Conservation (phyloP, 2,329 filamentous ascomycete genomes). For the Talaromyces amestolkiae region DNA sequence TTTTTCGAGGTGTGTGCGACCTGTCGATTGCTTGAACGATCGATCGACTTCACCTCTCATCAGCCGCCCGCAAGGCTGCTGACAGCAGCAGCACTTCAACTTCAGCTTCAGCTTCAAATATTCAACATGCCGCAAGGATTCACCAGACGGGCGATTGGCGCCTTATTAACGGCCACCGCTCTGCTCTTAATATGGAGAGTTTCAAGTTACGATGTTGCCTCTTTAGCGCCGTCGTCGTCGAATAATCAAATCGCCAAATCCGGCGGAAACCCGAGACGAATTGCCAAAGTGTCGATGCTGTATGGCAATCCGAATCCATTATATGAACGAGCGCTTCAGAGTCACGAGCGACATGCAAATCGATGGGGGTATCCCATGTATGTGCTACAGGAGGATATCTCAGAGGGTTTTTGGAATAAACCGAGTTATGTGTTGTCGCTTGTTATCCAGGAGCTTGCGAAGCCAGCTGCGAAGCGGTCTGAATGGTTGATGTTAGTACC, state of each 20-base stretch:
- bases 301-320: slow-evolving; percentile 32
- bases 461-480: slow-evolving; percentile 30
- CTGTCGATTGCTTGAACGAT: slow-evolving; percentile 8
- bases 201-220: slow-evolving; percentile 7
- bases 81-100: neutral
- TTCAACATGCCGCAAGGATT: slow-evolving; percentile 18
- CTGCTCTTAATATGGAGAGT: slow-evolving; percentile 18
- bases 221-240: neutral
- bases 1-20: neutral
- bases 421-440: slow-evolving; percentile 31
- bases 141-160: slow-evolving; percentile 18
- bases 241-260: neutral
- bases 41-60: neutral
- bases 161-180: slow-evolving; percentile 15
- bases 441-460: slow-evolving; percentile 34
- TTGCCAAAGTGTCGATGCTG: slow-evolving; percentile 37
- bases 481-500: slow-evolving; percentile 38
- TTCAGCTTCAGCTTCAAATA: neutral
- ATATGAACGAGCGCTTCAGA: slow-evolving; percentile 37
- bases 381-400: slow-evolving; percentile 33
- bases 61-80: slow-evolving; percentile 5
- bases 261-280: slow-evolving; percentile 1
- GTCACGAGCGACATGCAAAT: slow-evolving; percentile 35
- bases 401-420: slow-evolving; percentile 38
- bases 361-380: slow-evolving; percentile 37